Evolutionary conservation across 2,329 filamentous ascomycete genomes (phyloP).

Genomic region (Magnaporthiopsis poae): DNA sequence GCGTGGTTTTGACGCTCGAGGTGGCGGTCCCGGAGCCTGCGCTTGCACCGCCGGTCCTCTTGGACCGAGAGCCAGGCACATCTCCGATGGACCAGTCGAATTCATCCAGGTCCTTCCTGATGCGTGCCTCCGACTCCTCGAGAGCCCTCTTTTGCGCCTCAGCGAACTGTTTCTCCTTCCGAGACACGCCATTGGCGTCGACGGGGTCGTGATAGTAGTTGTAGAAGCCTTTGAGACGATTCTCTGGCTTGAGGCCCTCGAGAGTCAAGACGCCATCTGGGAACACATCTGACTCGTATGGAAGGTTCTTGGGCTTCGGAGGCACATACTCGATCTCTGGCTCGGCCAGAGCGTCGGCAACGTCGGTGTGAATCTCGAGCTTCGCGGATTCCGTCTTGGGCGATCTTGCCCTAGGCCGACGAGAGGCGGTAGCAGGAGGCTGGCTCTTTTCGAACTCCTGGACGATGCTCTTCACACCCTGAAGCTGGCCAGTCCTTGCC

Average conservation of each 20-base stretch:
- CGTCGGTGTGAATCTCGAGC: constrained; percentile 51
- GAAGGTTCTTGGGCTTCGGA: constrained; percentile 55
- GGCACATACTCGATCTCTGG: constrained; percentile 86
- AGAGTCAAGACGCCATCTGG: constrained; percentile 47
- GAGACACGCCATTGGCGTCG: constrained; percentile 57
- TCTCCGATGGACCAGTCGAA: constrained; percentile 52
- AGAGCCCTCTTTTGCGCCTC: constrained; percentile 37
- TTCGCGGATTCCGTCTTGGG: constrained; percentile 46
- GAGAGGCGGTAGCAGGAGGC: constrained; percentile 46
- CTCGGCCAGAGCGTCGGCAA: constrained; percentile 39
- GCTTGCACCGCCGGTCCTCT: constrained; percentile 13
- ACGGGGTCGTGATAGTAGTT: constrained; percentile 51
- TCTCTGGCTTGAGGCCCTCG: constrained; percentile 47
- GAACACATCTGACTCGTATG: constrained; percentile 61
- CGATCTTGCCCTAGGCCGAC: constrained; percentile 49
- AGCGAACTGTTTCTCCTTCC: constrained; percentile 51
- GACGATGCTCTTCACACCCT: constrained; percentile 50
- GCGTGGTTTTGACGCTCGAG: constrained; percentile 3
- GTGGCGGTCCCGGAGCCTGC: neutral
- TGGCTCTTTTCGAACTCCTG: constrained; percentile 55
- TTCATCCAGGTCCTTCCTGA: constrained; percentile 55
- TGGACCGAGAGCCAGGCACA: constrained; percentile 36
- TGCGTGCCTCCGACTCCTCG: constrained; percentile 54
- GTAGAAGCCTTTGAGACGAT: constrained; percentile 53
- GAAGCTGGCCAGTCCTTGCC: constrained; percentile 47